These are phyloP conservation scores for Irpex rosettiformis DNA, from an alignment of 1,284 basidiomycete genomes.

Conservation along the genomic window DNA sequence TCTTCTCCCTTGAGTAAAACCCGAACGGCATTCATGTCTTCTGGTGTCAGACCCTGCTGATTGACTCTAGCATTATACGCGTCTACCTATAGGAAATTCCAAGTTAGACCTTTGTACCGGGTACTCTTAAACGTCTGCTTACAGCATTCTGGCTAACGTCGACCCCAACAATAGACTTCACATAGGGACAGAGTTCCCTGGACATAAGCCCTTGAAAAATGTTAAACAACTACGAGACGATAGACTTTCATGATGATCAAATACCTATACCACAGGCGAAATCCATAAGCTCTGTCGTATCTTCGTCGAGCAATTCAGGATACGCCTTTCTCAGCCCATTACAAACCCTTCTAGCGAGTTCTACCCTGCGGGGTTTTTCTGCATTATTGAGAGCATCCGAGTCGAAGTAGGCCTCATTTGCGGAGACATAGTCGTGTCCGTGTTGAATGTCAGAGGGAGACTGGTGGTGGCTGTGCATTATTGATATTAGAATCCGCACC, in stretches of 20 bases:
- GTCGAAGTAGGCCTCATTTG: constrained; percentile 26
- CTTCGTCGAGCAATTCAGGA: constrained; percentile 38
- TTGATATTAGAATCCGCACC: no score
- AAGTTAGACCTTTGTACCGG: no score
- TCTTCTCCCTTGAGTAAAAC: constrained; percentile 39
- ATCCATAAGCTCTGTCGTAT: constrained; percentile 53
- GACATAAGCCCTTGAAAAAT: constrained; percentile 32
- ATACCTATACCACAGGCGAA: constrained; percentile 64
- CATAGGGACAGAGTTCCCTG: constrained; percentile 43
- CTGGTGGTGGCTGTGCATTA: no score
- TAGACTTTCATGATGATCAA: constrained; percentile 12
- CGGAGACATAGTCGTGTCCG: constrained; percentile 17
- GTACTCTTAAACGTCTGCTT: not conserved
- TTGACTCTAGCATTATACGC: constrained; percentile 26
- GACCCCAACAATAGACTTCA: constrained; percentile 55
- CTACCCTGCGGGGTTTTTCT: constrained; percentile 8
- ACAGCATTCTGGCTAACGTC: constrained; percentile 49
- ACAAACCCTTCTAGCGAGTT: not conserved
- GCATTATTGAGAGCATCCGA: constrained; percentile 18
- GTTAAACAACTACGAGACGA: not conserved
- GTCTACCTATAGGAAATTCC: constrained; percentile 1
- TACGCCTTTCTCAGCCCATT: not conserved
- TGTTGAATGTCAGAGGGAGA: no score
- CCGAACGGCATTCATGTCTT: constrained; percentile 53
- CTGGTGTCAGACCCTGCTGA: constrained; percentile 49